Evolutionary conservation across 805 yeast species (phyloP).

Genomic region (Nakazawaea peltata): DNA sequence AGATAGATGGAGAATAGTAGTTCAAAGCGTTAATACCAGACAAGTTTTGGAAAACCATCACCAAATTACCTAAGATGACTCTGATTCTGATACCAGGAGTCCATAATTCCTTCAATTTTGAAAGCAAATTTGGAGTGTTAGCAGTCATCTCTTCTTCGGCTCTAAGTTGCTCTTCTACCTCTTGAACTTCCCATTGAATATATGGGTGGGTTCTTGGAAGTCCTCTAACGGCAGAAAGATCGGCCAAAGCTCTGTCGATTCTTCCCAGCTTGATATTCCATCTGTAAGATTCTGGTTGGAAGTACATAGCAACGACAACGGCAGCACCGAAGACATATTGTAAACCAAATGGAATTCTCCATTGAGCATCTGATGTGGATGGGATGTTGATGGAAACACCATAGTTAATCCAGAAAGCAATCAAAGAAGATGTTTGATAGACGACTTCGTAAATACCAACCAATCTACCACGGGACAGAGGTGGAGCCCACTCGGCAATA

Average conservation of each 20-base stretch:
- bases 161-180: conserved; percentile 20
- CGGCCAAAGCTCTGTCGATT: conserved; percentile 24
- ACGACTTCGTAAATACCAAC: conserved; percentile 40
- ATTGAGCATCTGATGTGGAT: conserved; percentile 25
- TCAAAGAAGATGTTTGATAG: conserved; percentile 39
- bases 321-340: conserved; percentile 28
- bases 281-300: conserved; percentile 39
- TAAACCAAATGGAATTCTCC: conserved; percentile 40
- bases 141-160: conserved; percentile 20
- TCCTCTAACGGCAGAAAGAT: conserved; percentile 29
- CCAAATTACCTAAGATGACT: conserved; percentile 23
- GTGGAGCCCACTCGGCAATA: conserved; percentile 35
- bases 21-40: conserved; percentile 43
- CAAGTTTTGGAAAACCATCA: conserved; percentile 35
- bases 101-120: conserved; percentile 4
- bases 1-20: conserved; percentile 46
- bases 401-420: conserved; percentile 43
- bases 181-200: conserved; percentile 29
- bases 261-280: conserved; percentile 30
- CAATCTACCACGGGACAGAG: conserved; percentile 35
- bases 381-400: conserved; percentile 29
- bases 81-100: conserved; percentile 24
- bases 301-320: conserved; percentile 27
- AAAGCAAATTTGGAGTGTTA: not conserved
- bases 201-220: conserved; percentile 30